Evolutionary conservation across 176 grass and related monocot genomes (phyloP).

Genomic region (Triticum urartu): DNA sequence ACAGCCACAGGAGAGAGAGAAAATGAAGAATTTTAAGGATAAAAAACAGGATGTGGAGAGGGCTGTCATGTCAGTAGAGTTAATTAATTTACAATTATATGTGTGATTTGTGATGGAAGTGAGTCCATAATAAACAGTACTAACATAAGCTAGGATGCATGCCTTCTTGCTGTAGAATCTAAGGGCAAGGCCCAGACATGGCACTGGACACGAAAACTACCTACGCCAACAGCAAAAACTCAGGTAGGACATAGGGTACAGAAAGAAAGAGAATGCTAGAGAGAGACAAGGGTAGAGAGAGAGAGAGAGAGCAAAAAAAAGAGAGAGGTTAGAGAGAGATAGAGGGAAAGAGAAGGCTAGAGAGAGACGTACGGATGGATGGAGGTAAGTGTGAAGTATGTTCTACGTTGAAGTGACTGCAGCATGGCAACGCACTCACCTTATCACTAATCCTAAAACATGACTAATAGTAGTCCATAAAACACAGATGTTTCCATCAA

Average conservation of each 20-base stretch:
- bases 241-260: constrained; percentile 20
- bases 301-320: too few relatives aligned
- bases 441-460: background rate
- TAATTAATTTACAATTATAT: background rate
- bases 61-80: constrained; percentile 7
- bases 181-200: background rate
- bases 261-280: constrained; percentile 27
- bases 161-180: constrained; percentile 33
- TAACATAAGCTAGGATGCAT: background rate
- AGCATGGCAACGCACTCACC: constrained; percentile 38
- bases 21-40: constrained; percentile 10
- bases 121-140: background rate
- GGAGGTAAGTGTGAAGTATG: constrained; percentile 32
- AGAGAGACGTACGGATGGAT: background rate
- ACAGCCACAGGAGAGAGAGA: constrained; percentile 11
- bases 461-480: background rate
- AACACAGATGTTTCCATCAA: background rate
- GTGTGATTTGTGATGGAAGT: background rate
- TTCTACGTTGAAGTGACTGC: constrained; percentile 46
- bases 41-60: background rate
- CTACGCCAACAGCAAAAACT: constrained; percentile 15
- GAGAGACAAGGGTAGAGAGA: background rate
- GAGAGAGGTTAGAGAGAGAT: too few relatives aligned
- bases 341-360: background rate
- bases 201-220: constrained; percentile 4